These are phyloP conservation scores for Solanum virginianum DNA, from an alignment of 257 asterid genomes.

Conservation along the genomic window DNA sequence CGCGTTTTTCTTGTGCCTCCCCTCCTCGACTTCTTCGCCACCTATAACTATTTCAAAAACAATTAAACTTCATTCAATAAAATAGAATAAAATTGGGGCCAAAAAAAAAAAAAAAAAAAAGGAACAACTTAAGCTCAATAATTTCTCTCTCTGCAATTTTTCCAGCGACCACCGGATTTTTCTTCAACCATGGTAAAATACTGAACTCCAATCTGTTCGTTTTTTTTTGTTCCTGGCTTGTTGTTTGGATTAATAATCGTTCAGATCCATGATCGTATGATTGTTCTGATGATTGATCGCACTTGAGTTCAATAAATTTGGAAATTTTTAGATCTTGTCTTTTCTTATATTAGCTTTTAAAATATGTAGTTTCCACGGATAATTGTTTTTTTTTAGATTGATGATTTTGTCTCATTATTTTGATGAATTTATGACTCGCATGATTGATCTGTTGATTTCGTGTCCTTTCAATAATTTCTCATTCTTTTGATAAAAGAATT, in stretches of 20 bases:
- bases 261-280: background rate
- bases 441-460: background rate
- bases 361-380: background rate
- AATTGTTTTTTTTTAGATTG: background rate
- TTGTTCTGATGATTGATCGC: background rate
- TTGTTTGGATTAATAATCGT: background rate
- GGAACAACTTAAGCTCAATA: background rate
- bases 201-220: background rate
- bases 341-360: background rate
- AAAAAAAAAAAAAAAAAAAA: background rate
- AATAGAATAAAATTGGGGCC: background rate
- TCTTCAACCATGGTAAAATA: conserved; percentile 1
- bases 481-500: background rate
- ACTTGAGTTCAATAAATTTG: background rate
- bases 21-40: background rate
- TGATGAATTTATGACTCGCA: background rate
- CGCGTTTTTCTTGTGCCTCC: background rate
- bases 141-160: background rate
- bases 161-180: background rate
- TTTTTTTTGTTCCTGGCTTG: background rate
- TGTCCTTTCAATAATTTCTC: background rate
- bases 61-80: background rate
- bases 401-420: background rate
- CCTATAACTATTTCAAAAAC: background rate
- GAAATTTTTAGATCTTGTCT: background rate